phyloP scores from a whole-genome alignment of 2,329 filamentous ascomycete genomes.

The Lecanosticta acicola region DNA sequence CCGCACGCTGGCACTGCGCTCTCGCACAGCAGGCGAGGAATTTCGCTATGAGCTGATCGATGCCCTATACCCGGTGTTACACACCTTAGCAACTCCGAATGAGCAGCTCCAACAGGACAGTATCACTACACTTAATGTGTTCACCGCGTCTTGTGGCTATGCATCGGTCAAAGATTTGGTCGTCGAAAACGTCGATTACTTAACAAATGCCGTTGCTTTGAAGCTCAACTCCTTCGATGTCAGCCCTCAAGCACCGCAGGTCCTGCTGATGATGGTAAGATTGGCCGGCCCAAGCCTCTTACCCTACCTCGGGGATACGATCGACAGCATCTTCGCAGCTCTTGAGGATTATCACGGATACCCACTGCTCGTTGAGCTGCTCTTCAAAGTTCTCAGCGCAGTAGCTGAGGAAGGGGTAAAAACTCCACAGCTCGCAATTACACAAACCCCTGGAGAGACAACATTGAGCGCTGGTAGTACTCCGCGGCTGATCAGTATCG shows the following conservation, averaged over 20 bases:
- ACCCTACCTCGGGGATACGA: conserved; percentile 84
- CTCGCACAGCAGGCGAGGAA: conserved; percentile 56
- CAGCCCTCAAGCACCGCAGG: conserved; percentile 82
- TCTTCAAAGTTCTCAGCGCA: conserved; percentile 77
- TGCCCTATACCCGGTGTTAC: conserved; percentile 81
- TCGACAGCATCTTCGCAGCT: conserved; percentile 84
- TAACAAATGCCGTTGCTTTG: conserved; percentile 85
- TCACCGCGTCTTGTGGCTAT: conserved; percentile 74
- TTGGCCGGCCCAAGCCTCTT: conserved; percentile 76
- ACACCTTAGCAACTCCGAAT: conserved; percentile 71
- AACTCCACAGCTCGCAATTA: conserved; percentile 43
- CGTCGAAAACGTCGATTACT: conserved; percentile 89
- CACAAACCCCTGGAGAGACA: conserved; percentile 26
- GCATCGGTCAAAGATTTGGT: conserved; percentile 68
- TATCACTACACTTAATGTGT: conserved; percentile 71
- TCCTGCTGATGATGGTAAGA: conserved; percentile 88
- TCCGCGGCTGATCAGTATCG: background rate
- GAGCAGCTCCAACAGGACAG: conserved; percentile 69
- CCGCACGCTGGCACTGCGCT: conserved; percentile 72
- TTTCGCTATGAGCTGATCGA: conserved; percentile 88
- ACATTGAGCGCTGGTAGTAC: background rate
- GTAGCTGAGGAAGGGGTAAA: conserved; percentile 77
- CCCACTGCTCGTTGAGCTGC: conserved; percentile 70
- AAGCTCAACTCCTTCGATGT: conserved; percentile 89
- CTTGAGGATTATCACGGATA: conserved; percentile 97